Evolutionary conservation across 2,329 filamentous ascomycete genomes (phyloP).

Genomic region (Rachicladosporium sp.): DNA sequence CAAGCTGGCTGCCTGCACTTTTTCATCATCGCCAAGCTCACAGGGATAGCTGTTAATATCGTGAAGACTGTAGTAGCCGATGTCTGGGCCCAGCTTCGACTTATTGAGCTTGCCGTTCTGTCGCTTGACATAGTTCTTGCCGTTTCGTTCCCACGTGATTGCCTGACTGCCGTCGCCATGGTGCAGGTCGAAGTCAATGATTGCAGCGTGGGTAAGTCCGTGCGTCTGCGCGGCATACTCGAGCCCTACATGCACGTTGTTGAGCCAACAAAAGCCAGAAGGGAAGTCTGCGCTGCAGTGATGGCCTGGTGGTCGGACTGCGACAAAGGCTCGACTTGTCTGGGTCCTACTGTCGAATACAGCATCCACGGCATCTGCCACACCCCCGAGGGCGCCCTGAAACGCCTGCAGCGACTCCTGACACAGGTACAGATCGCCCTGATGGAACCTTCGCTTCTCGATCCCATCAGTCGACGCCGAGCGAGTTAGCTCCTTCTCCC

Average conservation of each 20-base stretch:
- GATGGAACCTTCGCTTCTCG: constrained; percentile 58
- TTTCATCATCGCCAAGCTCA: constrained; percentile 83
- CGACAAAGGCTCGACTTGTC: constrained; percentile 62
- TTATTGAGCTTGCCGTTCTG: constrained; percentile 19
- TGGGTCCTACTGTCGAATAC: constrained; percentile 49
- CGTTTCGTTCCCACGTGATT: constrained; percentile 85
- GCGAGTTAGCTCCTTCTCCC: constrained; percentile 65
- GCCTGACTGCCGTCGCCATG: constrained; percentile 93
- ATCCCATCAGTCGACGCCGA: constrained; percentile 15
- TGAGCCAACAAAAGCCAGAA: constrained; percentile 96
- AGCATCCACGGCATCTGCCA: constrained; percentile 82
- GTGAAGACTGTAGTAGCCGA: constrained; percentile 93
- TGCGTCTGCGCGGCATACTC: constrained; percentile 76
- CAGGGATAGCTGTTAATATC: constrained; percentile 99
- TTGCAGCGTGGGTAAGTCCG: constrained; percentile 83
- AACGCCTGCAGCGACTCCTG: constrained; percentile 75
- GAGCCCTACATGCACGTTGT: constrained; percentile 95
- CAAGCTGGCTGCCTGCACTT: constrained; percentile 84
- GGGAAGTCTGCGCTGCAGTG: constrained; percentile 84
- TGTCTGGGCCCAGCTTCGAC: constrained; percentile 29
- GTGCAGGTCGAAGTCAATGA: constrained; percentile 83
- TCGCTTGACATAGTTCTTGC: constrained; percentile 40
- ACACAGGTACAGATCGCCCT: constrained; percentile 85
- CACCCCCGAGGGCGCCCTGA: constrained; percentile 80
- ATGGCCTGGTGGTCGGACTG: constrained; percentile 83